A percentile compares a stretch with the other conserved stretches of the same genome.
Evolutionary conservation across 2,329 filamentous ascomycete species (phyloP).

Genomic region (Diaporthe batatas): DNA sequence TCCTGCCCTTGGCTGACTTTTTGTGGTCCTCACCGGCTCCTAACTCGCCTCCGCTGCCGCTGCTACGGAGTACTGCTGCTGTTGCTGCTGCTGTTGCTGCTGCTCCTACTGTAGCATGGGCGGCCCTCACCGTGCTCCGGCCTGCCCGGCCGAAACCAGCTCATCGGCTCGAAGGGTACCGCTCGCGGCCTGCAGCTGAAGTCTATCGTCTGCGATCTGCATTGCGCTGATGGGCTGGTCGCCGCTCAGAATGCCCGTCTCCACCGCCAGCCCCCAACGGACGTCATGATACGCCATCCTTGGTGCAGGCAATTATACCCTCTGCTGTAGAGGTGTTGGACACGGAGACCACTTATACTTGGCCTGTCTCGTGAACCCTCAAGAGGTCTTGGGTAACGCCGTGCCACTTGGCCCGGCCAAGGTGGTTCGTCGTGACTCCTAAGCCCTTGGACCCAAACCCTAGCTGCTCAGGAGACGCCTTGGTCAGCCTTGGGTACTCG

Average conservation of each 20-base stretch:
- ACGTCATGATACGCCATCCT: neutral
- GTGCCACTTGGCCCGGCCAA: conserved; percentile 32
- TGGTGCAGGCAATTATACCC: neutral
- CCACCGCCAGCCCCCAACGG: neutral
- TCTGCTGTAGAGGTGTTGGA: neutral
- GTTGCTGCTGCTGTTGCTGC: neutral
- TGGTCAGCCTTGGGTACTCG: neutral
- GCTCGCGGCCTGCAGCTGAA: neutral
- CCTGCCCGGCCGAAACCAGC: conserved; percentile 22
- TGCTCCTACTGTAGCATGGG: conserved; percentile 8
- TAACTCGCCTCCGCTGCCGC: neutral
- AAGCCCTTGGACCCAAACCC: conserved; percentile 1
- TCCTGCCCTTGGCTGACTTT: neutral
- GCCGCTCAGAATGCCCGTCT: conserved; percentile 1
- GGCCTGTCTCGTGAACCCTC: conserved; percentile 11
- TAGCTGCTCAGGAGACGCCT: conserved; percentile 1
- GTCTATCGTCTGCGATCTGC: neutral
- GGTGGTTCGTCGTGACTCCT: conserved; percentile 26
- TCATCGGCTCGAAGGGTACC: neutral
- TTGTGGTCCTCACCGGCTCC: neutral
- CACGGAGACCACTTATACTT: neutral
- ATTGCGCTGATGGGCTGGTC: neutral
- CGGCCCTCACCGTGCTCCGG: conserved; percentile 6
- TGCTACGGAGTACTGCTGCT: too few species aligned
- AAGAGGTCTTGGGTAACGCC: conserved; percentile 8